phyloP scores from a whole-genome alignment of 1,284 basidiomycete species.

The Cystobasidium pallidum region DNA sequence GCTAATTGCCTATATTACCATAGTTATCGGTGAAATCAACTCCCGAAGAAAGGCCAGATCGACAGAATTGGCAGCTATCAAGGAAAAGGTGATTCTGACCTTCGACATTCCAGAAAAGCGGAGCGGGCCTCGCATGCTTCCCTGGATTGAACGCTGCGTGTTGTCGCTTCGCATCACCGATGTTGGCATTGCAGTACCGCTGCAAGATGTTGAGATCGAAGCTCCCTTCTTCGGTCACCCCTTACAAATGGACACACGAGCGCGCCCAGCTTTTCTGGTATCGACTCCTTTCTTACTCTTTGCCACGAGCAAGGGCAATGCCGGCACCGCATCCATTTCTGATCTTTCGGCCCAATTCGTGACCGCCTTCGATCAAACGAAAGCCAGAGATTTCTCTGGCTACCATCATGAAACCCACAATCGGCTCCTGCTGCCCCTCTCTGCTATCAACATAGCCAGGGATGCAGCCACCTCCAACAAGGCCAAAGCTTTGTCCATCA shows the following conservation, averaged over 20 bases:
- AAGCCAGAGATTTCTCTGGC: slow-evolving; percentile 70
- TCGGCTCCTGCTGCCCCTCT: slow-evolving; percentile 72
- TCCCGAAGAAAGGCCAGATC: slow-evolving; percentile 72
- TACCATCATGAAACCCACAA: slow-evolving; percentile 73
- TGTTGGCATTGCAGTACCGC: slow-evolving; percentile 82
- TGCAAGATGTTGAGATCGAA: slow-evolving; percentile 58
- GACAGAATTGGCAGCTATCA: slow-evolving; percentile 76
- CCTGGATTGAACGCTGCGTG: slow-evolving; percentile 70
- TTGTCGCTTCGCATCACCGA: slow-evolving; percentile 69
- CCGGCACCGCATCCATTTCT: slow-evolving; percentile 72
- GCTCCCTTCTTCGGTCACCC: slow-evolving; percentile 48
- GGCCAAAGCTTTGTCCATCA: slow-evolving; percentile 62
- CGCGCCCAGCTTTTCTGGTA: slow-evolving; percentile 78
- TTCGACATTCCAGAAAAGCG: slow-evolving; percentile 66
- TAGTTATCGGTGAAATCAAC: slow-evolving; percentile 69
- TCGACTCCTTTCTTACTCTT: slow-evolving; percentile 76
- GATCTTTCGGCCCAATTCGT: slow-evolving; percentile 83
- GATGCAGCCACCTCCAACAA: slow-evolving; percentile 63
- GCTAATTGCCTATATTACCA: not conserved
- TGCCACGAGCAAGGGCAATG: slow-evolving; percentile 71
- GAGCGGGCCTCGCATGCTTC: slow-evolving; percentile 52
- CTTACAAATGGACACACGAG: slow-evolving; percentile 27
- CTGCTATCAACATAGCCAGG: slow-evolving; percentile 73
- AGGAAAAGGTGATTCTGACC: slow-evolving; percentile 71
- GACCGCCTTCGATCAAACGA: slow-evolving; percentile 73